Conservation (phyloP, 768 basidiomycete genomes). For the Rhodotorula kratochvilovae region DNA sequence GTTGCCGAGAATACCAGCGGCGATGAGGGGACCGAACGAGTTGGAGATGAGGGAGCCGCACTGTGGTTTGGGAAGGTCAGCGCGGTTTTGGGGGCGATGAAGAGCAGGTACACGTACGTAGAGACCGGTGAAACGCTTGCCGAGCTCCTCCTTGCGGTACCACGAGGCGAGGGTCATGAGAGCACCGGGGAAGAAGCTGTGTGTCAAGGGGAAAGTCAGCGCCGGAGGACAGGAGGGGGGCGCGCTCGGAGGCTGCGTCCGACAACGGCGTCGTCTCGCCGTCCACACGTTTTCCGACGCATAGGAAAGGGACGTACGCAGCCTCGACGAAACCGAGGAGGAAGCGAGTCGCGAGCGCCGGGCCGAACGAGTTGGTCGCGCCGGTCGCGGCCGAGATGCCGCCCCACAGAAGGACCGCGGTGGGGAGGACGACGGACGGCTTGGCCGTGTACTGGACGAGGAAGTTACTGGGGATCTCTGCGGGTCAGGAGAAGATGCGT, state of each 20-base stretch:
- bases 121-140: constrained; percentile 57
- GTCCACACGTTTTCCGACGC: no score
- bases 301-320: neutral
- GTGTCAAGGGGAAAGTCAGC: neutral
- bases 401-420: constrained; percentile 60
- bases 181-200: neutral
- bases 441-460: constrained; percentile 42
- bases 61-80: constrained; percentile 25
- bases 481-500: neutral
- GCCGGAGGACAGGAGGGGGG: no score
- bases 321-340: neutral
- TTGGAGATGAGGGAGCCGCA: constrained; percentile 66
- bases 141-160: constrained; percentile 70
- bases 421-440: constrained; percentile 47
- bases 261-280: no score
- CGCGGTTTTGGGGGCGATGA: neutral
- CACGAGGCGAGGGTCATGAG: constrained; percentile 46
- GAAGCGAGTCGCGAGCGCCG: constrained; percentile 40
- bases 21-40: constrained; percentile 65
- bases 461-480: constrained; percentile 45
- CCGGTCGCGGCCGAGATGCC: constrained; percentile 50
- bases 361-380: constrained; percentile 53
- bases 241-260: no score
- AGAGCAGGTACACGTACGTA: neutral
- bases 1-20: constrained; percentile 62